Conservation (phyloP, 495 filamentous ascomycete species). For the Neurospora sp. region DNA sequence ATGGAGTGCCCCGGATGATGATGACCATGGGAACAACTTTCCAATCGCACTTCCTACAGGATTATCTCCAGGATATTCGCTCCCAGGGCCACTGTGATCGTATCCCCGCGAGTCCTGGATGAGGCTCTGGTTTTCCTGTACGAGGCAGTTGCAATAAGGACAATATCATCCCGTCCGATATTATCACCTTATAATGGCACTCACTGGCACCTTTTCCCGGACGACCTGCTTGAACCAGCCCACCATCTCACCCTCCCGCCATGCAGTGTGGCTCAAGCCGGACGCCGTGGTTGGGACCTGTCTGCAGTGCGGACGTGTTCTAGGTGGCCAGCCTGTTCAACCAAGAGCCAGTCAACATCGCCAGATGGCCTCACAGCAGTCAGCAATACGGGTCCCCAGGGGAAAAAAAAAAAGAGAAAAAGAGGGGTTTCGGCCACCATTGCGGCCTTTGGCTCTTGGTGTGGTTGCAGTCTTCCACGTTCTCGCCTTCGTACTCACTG, state of each 20-base stretch:
- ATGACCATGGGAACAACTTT: neutral
- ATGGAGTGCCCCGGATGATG: neutral
- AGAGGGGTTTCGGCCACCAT: neutral
- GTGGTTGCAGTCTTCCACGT: neutral
- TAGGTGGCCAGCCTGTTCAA: neutral
- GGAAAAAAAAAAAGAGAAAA: neutral
- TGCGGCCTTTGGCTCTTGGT: neutral
- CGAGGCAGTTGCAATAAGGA: neutral
- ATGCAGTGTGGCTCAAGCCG: conserved; percentile 13
- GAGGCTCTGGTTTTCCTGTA: neutral
- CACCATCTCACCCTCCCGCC: neutral
- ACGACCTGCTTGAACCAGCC: conserved; percentile 5
- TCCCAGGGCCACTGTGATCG: neutral
- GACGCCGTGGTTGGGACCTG: conserved; percentile 4
- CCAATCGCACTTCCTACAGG: neutral
- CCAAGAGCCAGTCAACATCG: neutral
- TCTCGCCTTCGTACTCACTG: neutral
- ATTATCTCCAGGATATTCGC: neutral
- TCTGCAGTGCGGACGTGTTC: neutral
- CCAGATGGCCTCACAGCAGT: neutral
- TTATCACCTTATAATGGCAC: neutral
- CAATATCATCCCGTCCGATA: neutral
- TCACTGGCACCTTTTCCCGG: neutral
- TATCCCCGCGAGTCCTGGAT: neutral
- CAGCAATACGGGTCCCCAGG: neutral